phyloP scores from a whole-genome alignment of 805 yeast species.

The Kodamaea hsintzibuensis region DNA sequence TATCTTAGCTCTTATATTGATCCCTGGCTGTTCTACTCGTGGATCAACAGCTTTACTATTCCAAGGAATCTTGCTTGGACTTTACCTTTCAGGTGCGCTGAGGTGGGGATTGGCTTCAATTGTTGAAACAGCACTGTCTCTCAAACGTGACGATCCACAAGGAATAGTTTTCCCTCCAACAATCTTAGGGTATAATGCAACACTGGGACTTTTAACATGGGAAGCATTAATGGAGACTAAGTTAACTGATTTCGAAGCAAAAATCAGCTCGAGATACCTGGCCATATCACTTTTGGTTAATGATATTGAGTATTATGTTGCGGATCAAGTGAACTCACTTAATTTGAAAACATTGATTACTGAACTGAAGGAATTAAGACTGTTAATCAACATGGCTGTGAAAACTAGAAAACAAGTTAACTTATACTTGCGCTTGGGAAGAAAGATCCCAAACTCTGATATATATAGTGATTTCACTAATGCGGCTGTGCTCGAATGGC shows the following conservation, averaged over 20 bases:
- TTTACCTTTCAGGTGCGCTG: constrained; percentile 79
- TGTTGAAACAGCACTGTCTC: constrained; percentile 68
- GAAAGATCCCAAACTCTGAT: constrained; percentile 40
- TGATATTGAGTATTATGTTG: constrained; percentile 76
- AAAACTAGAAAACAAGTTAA: constrained; percentile 28
- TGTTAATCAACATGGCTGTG: constrained; percentile 31
- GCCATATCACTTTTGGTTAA: constrained; percentile 70
- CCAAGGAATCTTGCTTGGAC: constrained; percentile 83
- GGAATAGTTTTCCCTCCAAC: constrained; percentile 54
- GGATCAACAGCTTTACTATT: constrained; percentile 70
- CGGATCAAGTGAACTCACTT: constrained; percentile 41
- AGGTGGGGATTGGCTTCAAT: constrained; percentile 94
- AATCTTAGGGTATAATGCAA: constrained; percentile 33
- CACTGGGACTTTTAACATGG: constrained; percentile 42
- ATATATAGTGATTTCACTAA: constrained; percentile 61
- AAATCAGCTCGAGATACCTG: constrained; percentile 29
- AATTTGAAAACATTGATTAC: constrained; percentile 28
- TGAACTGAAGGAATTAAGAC: constrained; percentile 22
- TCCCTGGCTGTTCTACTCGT: constrained; percentile 82
- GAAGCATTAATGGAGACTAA: constrained; percentile 9
- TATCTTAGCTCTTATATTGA: constrained; percentile 69
- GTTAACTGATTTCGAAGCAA: constrained; percentile 12
- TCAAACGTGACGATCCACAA: constrained; percentile 75
- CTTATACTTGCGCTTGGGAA: constrained; percentile 59
- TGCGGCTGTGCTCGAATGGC: constrained; percentile 62